phyloP scores from a whole-genome alignment of 1,284 basidiomycete genomes.

The Marasmius oreades region DNA sequence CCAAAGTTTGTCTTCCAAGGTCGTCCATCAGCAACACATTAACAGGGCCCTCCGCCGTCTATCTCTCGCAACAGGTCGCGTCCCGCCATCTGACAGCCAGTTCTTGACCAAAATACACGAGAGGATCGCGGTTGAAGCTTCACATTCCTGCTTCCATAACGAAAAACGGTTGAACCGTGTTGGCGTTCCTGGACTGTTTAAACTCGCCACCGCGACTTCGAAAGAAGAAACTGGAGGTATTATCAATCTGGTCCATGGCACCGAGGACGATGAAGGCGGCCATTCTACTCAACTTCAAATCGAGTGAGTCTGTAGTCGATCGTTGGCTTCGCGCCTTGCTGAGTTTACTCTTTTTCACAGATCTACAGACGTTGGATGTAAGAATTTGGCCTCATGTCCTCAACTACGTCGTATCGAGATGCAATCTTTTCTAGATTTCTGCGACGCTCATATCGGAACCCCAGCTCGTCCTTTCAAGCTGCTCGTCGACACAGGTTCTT shows the following conservation, averaged over 20 bases:
- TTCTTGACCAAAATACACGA: background rate
- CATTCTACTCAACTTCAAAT: constrained; percentile 57
- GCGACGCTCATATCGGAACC: constrained; percentile 59
- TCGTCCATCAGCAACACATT: constrained; percentile 35
- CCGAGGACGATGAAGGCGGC: constrained; percentile 30
- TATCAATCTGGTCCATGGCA: background rate
- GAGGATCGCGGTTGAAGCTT: background rate
- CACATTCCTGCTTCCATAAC: background rate
- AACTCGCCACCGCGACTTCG: constrained; percentile 30
- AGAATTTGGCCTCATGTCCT: background rate
- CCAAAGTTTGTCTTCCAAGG: background rate
- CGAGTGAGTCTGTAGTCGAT: constrained; percentile 32
- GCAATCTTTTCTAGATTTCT: constrained; percentile 34
- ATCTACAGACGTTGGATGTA: constrained; percentile 27
- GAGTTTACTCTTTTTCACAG: constrained; percentile 14
- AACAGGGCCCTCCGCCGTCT: constrained; percentile 40
- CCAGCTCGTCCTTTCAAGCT: constrained; percentile 53
- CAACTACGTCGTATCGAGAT: background rate
- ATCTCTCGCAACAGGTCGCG: constrained; percentile 34
- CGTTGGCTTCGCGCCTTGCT: background rate
- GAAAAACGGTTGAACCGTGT: background rate
- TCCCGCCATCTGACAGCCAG: no score
- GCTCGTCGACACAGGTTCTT: constrained; percentile 69
- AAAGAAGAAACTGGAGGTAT: background rate
- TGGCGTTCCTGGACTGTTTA: background rate